These are phyloP conservation scores for Cercospora citrullina DNA, from an alignment of 2,329 filamentous ascomycete genomes.

Conservation along the genomic window DNA sequence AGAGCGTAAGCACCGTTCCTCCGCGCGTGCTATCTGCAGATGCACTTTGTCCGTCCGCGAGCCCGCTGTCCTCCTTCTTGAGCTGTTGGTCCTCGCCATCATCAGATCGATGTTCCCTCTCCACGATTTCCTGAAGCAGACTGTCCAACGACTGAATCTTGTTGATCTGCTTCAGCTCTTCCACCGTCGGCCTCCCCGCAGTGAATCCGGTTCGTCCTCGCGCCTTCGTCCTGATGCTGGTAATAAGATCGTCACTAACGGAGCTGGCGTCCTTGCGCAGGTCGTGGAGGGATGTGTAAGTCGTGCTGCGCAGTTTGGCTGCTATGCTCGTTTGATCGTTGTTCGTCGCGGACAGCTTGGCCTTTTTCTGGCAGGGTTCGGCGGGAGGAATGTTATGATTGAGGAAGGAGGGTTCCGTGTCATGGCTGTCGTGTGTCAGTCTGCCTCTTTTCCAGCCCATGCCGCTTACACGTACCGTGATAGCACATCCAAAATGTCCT, in stretches of 20 bases:
- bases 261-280: conserved; percentile 46
- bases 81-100: conserved; percentile 8
- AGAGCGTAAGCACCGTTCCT: conserved; percentile 70
- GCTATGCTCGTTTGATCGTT: conserved; percentile 41
- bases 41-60: conserved; percentile 19
- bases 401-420: conserved; percentile 51
- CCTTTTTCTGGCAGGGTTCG: conserved; percentile 49
- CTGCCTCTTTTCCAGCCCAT: background rate
- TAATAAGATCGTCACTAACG: conserved; percentile 43
- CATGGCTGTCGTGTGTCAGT: conserved; percentile 34
- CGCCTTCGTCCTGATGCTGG: conserved; percentile 36
- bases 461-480: conserved; percentile 39
- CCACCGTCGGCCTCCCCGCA: conserved; percentile 36
- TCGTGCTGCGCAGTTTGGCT: conserved; percentile 40
- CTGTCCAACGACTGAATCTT: conserved; percentile 34
- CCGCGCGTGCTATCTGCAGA: conserved; percentile 37
- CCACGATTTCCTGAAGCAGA: conserved; percentile 34
- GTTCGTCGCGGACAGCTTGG: conserved; percentile 42
- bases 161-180: conserved; percentile 42
- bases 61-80: conserved; percentile 24
- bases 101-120: conserved; percentile 31
- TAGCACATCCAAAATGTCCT: conserved; percentile 46
- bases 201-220: conserved; percentile 24
- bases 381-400: conserved; percentile 42
- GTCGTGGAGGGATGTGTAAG: conserved; percentile 46